A percentile compares a stretch with the other conserved stretches of the same genome.
These are phyloP conservation scores for Dissophora globulifera DNA, from an alignment of 192 early-diverging fungal species.

Conservation along the genomic window DNA sequence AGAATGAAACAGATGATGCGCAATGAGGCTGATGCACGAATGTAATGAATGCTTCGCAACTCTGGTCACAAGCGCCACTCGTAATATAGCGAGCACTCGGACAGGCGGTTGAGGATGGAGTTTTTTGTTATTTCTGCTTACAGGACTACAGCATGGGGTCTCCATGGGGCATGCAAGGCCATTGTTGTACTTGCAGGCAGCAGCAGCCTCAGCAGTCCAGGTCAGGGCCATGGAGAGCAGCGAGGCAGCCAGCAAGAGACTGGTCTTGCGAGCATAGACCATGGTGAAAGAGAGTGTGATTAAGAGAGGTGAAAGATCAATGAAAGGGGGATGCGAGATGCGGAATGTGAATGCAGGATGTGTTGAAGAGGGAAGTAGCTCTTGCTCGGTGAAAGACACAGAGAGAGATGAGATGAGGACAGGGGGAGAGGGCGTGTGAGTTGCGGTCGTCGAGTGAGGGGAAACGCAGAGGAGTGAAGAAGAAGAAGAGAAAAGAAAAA, in stretches of 20 bases:
- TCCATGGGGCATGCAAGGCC: constrained; percentile 38
- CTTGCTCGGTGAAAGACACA: too few relatives aligned
- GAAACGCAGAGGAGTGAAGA: constrained; percentile 5
- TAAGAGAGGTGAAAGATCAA: background rate
- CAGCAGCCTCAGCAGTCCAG: constrained; percentile 23
- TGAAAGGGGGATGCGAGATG: background rate
- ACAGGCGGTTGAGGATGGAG: background rate
- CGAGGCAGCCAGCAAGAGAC: constrained; percentile 23
- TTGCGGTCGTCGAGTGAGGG: background rate
- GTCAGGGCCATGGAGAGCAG: constrained; percentile 10
- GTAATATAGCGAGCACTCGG: too few relatives aligned
- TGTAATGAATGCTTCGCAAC: too few relatives aligned
- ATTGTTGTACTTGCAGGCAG: constrained; percentile 39
- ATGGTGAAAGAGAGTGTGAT: constrained; percentile 3
- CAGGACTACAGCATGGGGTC: constrained; percentile 42
- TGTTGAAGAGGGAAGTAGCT: background rate
- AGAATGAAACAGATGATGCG: too few relatives aligned
- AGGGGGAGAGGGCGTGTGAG: background rate
- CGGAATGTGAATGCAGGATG: background rate
- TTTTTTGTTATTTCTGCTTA: constrained; percentile 2
- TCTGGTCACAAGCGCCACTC: too few relatives aligned
- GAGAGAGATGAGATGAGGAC: background rate
- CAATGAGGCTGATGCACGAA: too few relatives aligned
- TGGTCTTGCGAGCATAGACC: constrained; percentile 28
- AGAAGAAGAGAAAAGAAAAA: background rate